A percentile compares a stretch with the other conserved stretches of the same genome.
Evolutionary conservation across 805 yeast genomes (phyloP).

Genomic region (Candida mattraensis): DNA sequence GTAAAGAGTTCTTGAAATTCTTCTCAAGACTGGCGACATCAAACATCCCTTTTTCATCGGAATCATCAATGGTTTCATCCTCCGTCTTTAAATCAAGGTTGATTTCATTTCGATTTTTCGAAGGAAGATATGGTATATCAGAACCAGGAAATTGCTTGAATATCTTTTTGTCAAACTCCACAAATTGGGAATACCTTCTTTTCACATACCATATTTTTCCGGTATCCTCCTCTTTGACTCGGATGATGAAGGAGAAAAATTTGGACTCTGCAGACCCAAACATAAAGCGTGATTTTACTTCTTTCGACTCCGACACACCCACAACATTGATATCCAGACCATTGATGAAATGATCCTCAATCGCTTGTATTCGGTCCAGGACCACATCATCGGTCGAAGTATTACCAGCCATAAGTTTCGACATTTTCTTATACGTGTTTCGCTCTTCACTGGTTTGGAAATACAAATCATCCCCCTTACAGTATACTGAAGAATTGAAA

Average conservation of each 20-base stretch:
- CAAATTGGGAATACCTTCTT: slow-evolving; percentile 69
- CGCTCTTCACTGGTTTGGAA: slow-evolving; percentile 34
- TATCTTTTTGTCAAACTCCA: slow-evolving; percentile 51
- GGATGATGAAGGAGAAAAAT: slow-evolving; percentile 48
- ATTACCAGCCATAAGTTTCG: slow-evolving; percentile 28
- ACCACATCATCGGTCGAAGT: slow-evolving; percentile 22
- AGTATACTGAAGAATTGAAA: slow-evolving; percentile 72
- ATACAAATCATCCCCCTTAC: slow-evolving; percentile 56
- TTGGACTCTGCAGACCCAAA: slow-evolving; percentile 26
- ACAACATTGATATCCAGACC: slow-evolving; percentile 65
- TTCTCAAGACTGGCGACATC: slow-evolving; percentile 24
- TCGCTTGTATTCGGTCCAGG: slow-evolving; percentile 39
- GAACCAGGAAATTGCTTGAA: slow-evolving; percentile 67
- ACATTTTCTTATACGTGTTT: slow-evolving; percentile 41
- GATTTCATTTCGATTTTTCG: slow-evolving; percentile 29
- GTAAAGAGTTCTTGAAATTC: slow-evolving; percentile 19
- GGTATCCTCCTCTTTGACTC: slow-evolving; percentile 37
- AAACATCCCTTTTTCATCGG: slow-evolving; percentile 10
- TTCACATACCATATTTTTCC: slow-evolving; percentile 48
- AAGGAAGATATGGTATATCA: slow-evolving; percentile 41
- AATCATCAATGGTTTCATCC: slow-evolving; percentile 6
- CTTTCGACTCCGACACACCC: slow-evolving; percentile 52
- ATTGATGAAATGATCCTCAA: slow-evolving; percentile 43
- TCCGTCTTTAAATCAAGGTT: slow-evolving; percentile 20
- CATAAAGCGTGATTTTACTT: slow-evolving; percentile 21